Percentiles rank a stretch among this genome's conserved stretches.
phyloP scores from a whole-genome alignment of 345 rosid genomes.

The Litchi chinensis region DNA sequence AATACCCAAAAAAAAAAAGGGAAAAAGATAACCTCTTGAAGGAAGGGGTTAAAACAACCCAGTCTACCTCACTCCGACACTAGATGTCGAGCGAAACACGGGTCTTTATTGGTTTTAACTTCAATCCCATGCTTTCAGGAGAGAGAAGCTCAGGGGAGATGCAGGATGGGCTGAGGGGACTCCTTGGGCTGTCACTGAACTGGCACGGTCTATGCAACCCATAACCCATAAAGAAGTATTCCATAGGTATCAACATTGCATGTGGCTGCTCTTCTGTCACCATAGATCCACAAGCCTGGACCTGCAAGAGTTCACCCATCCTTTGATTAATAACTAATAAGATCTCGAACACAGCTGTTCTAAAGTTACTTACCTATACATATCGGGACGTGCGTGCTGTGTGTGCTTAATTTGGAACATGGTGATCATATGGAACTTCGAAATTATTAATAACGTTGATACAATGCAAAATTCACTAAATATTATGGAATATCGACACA shows the following conservation, averaged over 20 bases:
- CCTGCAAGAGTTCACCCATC: constrained; percentile 45
- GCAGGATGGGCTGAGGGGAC: constrained; percentile 83
- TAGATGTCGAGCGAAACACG: constrained; percentile 39
- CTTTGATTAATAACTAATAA: background rate
- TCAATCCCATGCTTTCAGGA: constrained; percentile 98
- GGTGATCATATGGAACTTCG: background rate
- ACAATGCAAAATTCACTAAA: background rate
- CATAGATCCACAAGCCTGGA: constrained; percentile 97
- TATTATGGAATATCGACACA: background rate
- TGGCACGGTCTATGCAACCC: constrained; percentile 75
- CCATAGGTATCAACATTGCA: constrained; percentile 96
- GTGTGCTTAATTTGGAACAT: background rate
- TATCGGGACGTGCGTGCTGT: too few relatives aligned
- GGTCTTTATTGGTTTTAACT: constrained; percentile 96
- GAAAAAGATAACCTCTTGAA: background rate
- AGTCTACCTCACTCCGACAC: background rate
- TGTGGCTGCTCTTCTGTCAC: constrained; percentile 99
- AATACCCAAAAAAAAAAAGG: constrained; percentile 15
- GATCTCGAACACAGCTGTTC: background rate
- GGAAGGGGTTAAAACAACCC: background rate
- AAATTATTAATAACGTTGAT: background rate
- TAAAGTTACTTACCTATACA: background rate
- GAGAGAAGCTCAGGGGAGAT: constrained; percentile 96
- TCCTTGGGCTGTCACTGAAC: constrained; percentile 79
- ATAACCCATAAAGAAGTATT: constrained; percentile 91